Evolutionary conservation across 1,284 basidiomycete genomes (phyloP).

Genomic region (Rhodotorula glutinis): DNA sequence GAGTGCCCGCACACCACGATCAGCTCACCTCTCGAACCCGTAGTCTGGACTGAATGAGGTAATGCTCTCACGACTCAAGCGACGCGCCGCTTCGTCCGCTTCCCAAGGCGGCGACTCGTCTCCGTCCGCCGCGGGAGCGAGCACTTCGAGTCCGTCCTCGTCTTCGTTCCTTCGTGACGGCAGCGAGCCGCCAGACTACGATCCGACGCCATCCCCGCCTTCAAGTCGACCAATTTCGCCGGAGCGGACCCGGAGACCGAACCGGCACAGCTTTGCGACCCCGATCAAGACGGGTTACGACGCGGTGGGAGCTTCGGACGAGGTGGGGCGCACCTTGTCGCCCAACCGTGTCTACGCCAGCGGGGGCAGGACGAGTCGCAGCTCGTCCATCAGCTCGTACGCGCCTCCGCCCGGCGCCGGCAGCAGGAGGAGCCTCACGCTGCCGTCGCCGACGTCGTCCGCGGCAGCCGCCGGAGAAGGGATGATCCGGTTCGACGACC

Average conservation of each 20-base stretch:
- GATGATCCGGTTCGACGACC: too few relatives aligned
- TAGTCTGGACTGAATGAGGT: not conserved
- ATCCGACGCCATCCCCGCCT: not conserved
- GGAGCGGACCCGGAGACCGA: not conserved
- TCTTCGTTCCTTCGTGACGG: not conserved
- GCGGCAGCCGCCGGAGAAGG: not conserved
- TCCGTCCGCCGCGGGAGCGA: not conserved
- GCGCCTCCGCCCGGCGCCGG: too few relatives aligned
- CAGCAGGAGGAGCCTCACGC: not conserved
- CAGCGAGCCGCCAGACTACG: not conserved
- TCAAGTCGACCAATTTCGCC: not conserved
- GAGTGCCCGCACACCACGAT: too few relatives aligned
- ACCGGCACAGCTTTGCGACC: slow-evolving; percentile 3
- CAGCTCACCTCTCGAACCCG: too few relatives aligned
- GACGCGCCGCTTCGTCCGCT: slow-evolving; percentile 15
- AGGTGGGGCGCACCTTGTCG: slow-evolving; percentile 19
- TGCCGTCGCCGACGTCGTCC: not conserved
- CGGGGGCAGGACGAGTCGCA: slow-evolving; percentile 5
- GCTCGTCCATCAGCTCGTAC: slow-evolving; percentile 19
- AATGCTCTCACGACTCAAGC: slow-evolving; percentile 36
- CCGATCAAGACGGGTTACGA: slow-evolving; percentile 3
- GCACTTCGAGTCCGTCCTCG: not conserved
- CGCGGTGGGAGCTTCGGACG: not conserved
- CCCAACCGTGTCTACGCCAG: slow-evolving; percentile 6
- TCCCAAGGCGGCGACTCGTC: not conserved